Conservation (phyloP, 768 basidiomycete genomes). For the Cyclocybe cylindracea region DNA sequence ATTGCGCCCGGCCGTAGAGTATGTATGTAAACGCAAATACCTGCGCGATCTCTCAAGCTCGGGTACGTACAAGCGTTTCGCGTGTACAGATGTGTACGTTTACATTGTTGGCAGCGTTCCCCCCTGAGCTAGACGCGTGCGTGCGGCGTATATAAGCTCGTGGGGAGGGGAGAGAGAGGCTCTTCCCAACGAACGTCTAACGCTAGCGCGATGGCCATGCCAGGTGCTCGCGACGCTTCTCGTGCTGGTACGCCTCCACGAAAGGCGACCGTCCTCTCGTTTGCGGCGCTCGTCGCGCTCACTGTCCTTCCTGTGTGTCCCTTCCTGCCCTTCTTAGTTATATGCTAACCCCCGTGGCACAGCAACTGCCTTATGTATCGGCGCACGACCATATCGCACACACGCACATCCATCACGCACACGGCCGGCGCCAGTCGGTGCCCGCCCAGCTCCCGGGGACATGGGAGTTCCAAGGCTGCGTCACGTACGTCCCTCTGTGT, state of each 20-base stretch:
- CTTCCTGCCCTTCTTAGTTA: constrained; percentile 3
- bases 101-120: no score
- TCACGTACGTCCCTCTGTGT: constrained; percentile 53
- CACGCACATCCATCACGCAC: constrained; percentile 23
- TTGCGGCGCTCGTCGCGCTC: constrained; percentile 29
- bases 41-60: no score
- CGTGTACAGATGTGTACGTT: no score
- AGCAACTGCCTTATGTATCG: constrained; percentile 20
- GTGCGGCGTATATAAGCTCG: no score
- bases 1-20: no score
- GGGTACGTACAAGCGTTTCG: no score
- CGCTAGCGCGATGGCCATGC: no score
- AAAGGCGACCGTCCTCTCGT: constrained; percentile 33
- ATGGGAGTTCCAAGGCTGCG: constrained; percentile 65
- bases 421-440: constrained; percentile 40
- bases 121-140: no score
- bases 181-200: no score
- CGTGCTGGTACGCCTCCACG: constrained; percentile 12
- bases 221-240: neutral
- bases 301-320: constrained; percentile 40
- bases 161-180: no score
- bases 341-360: neutral
- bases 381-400: constrained; percentile 21
- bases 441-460: constrained; percentile 47
- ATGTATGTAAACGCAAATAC: no score